phyloP scores from a whole-genome alignment of 1,139 yeast genomes.

The Blastobotrys petasosporus region DNA sequence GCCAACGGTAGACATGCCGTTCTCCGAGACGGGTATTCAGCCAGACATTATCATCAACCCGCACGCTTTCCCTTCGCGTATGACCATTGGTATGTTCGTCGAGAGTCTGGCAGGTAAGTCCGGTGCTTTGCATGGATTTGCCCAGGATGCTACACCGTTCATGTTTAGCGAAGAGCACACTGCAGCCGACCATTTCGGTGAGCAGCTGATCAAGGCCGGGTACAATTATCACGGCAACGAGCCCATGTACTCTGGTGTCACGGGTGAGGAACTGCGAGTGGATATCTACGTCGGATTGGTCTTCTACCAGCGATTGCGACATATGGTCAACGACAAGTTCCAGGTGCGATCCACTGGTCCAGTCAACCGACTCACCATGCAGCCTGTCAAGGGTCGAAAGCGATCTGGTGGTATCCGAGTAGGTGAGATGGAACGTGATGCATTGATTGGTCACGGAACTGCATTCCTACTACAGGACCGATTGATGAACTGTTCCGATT shows the following conservation, averaged over 20 bases:
- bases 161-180: conserved; percentile 84
- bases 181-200: conserved; percentile 97
- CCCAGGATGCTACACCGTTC: conserved; percentile 98
- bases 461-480: conserved; percentile 93
- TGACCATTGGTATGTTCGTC: conserved; percentile 99
- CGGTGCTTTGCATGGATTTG: conserved; percentile 95
- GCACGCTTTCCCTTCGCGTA: conserved; percentile 99
- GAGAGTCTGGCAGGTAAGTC: conserved; percentile 97
- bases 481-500: conserved; percentile 90
- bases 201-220: conserved; percentile 80
- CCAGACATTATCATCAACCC: conserved; percentile 98
- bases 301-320: conserved; percentile 96
- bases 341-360: conserved; percentile 99
- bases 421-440: conserved; percentile 99
- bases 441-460: conserved; percentile 98
- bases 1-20: conserved; percentile 97
- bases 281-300: conserved; percentile 96
- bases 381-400: conserved; percentile 99
- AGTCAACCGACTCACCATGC: conserved; percentile 94
- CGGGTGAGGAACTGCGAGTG: conserved; percentile 95
- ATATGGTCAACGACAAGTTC: conserved; percentile 99
- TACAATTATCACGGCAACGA: conserved; percentile 98
- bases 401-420: conserved; percentile 99
- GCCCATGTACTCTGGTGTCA: conserved; percentile 98
- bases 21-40: conserved; percentile 90